Evolutionary conservation across 2,329 filamentous ascomycete genomes (phyloP), one percentile per base, ranked within the genome.

Genomic region (Colletotrichum sidae): DNA sequence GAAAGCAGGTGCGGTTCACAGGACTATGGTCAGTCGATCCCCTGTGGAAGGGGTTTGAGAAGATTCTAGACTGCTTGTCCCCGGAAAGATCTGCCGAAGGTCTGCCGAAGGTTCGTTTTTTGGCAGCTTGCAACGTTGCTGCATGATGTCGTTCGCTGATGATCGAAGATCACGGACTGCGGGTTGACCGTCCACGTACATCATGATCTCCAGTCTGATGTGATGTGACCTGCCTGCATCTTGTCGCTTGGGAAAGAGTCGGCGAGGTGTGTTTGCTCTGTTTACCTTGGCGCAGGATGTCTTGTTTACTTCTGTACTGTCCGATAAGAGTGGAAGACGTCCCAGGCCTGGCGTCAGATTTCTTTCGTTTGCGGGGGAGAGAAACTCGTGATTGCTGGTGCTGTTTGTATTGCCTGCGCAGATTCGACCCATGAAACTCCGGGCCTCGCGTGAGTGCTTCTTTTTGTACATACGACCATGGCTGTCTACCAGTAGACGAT

Each of bases 181-280:
- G 46, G 55, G 17, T 17, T 25, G 33, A 25, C 46, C 2, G 50
- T 39, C 25, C 50, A 53, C 15, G 42, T 33, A 9, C 17, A 38
- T 42, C 37, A 17, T 44, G 55, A 58, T 58, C 46, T 42, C 46
- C 42, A 46, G 55, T 51, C 46, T 51, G 46, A 44, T 51, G n/a
- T 50, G 12, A 35, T 11, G 10, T 3, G 15, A 10, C 8, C 2
- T 38, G n/a, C 35, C 38, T 15, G 35, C 1, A 2, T 38, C 1
- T 8, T 41, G 25, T 25, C 25, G 25, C n/a, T 25, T n/a, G 0
- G 50, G 10, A 25, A 10, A 25, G 49, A 33, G 35, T n/a, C 35
- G 34, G 11, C 39, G 39, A 10, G 38, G 11, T 4, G 4, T 2
- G 4, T 2, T 45, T 49, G 25, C 25, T 25, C 25, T 25, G 25